Base-by-base conservation (phyloP, 2,329 filamentous ascomycete species). In the Neonectria neomacrospora region DNA sequence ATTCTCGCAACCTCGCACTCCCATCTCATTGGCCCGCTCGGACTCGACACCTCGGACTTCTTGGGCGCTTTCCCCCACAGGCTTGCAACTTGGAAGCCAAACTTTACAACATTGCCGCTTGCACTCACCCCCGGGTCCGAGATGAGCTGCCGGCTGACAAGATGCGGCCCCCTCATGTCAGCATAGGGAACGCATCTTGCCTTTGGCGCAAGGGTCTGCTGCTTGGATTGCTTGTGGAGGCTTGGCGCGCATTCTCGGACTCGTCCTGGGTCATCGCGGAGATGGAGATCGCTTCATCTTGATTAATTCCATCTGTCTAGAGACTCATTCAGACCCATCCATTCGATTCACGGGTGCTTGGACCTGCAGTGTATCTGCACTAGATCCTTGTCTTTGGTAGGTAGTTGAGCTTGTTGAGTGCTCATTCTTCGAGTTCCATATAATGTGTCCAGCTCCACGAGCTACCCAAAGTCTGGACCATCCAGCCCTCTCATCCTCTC, bases 1-100 rank as follows among this genome's bases (percentile, higher is more conserved):
- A 22, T 10, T 26, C 30, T 37, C 51, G 10, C 34, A 39, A n/a
- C 32, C 20, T 39, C 11, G n/a, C 50, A 16, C 11, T 2, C 30
- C 30, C 4, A n/a, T 11, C 23, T 47, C n/a, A 71, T 72, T 72
- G 67, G 70, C 11, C 41, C 26, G 61, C 63, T 71, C 69, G 67
- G 65, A 69, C 61, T 69, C 41, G 14, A 23, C 11, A 28, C 12
- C 58, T 70, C 65, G 65, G 63, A 68, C 66, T 68, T 10, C 3
- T 9, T 12, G n/a, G 8, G n/a, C 3, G 4, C 10, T 30, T 41
- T 6, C 14, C 18, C 39, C n/a, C 37, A 41, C n/a, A 20, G 2
- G 9, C 7, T 4, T 44, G 22, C 42, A 16, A n/a, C 23, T n/a
- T 32, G 8, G 28, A 30, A 30, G 28, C 8, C 12, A 14, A 37